A percentile compares a stretch with the other conserved stretches of the same genome.
phyloP scores from a whole-genome alignment of 768 basidiomycete species.

The Sutorius australiensis region DNA sequence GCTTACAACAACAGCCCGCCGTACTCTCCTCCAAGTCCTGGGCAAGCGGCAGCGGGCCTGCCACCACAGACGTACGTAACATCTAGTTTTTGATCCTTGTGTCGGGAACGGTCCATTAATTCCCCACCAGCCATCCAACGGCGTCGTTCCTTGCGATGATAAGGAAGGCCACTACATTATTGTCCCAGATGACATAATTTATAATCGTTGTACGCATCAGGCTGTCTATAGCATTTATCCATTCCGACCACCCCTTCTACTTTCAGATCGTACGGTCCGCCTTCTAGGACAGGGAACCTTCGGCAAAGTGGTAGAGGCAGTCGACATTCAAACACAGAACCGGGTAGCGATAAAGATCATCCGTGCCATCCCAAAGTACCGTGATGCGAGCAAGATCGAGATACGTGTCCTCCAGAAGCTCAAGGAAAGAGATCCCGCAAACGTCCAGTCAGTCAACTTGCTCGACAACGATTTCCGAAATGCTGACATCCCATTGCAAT shows the following conservation, averaged over 20 bases:
- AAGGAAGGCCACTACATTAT: slow-evolving; percentile 99
- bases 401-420: slow-evolving; percentile 91
- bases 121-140: slow-evolving; percentile 56
- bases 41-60: slow-evolving; percentile 61
- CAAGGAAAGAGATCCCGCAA: slow-evolving; percentile 82
- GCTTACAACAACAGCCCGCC: slow-evolving; percentile 48
- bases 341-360: slow-evolving; percentile 98
- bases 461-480: slow-evolving; percentile 10
- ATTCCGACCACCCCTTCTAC: slow-evolving; percentile 14
- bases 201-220: slow-evolving; percentile 66
- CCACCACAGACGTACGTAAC: slow-evolving; percentile 63
- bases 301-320: slow-evolving; percentile 95
- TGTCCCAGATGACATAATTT: slow-evolving; percentile 84
- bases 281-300: slow-evolving; percentile 97
- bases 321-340: slow-evolving; percentile 70
- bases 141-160: slow-evolving; percentile 80
- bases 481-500: slow-evolving; percentile 14
- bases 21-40: slow-evolving; percentile 57
- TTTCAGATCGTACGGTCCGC: slow-evolving; percentile 83
- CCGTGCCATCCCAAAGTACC: slow-evolving; percentile 96
- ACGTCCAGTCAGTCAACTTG: slow-evolving; percentile 68
- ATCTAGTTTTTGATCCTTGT: slow-evolving; percentile 8
- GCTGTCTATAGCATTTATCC: neutral
- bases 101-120: slow-evolving; percentile 29
- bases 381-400: slow-evolving; percentile 98